Conservation (phyloP, 2,329 filamentous ascomycete genomes). For the Mollisia scopiformis region DNA sequence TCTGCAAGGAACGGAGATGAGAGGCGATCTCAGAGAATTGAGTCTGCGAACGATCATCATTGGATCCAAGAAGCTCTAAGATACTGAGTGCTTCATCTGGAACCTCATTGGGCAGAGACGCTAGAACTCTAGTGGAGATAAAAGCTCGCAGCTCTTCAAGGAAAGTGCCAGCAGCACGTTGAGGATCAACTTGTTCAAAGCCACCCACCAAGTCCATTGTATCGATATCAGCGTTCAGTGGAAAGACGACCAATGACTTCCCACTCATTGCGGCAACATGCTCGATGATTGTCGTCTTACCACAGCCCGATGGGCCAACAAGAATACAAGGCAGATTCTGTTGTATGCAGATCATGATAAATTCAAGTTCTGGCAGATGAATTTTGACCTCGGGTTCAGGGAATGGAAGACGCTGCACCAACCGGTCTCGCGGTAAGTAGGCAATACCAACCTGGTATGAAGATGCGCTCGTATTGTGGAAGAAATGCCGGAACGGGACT, state of each 20-base stretch:
- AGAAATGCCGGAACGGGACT: constrained; percentile 59
- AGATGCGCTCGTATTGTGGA: constrained; percentile 67
- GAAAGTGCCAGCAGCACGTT: constrained; percentile 69
- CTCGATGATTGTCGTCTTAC: constrained; percentile 81
- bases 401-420: constrained; percentile 54
- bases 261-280: constrained; percentile 82
- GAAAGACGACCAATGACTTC: constrained; percentile 76
- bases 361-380: constrained; percentile 77
- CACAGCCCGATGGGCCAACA: constrained; percentile 81
- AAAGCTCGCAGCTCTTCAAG: constrained; percentile 55
- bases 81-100: constrained; percentile 52
- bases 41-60: constrained; percentile 14
- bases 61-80: constrained; percentile 50
- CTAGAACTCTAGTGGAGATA: constrained; percentile 54
- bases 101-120: constrained; percentile 49
- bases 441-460: constrained; percentile 82
- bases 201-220: constrained; percentile 97
- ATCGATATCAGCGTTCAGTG: constrained; percentile 93
- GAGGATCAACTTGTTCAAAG: constrained; percentile 90
- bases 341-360: constrained; percentile 83
- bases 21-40: constrained; percentile 35
- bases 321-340: constrained; percentile 88
- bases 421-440: constrained; percentile 62
- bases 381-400: constrained; percentile 53
- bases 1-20: constrained; percentile 33